Evolutionary conservation across 2,329 filamentous ascomycete species (phyloP), one percentile per base, ranked within the genome.

Genomic region (Scorias spongiosa): DNA sequence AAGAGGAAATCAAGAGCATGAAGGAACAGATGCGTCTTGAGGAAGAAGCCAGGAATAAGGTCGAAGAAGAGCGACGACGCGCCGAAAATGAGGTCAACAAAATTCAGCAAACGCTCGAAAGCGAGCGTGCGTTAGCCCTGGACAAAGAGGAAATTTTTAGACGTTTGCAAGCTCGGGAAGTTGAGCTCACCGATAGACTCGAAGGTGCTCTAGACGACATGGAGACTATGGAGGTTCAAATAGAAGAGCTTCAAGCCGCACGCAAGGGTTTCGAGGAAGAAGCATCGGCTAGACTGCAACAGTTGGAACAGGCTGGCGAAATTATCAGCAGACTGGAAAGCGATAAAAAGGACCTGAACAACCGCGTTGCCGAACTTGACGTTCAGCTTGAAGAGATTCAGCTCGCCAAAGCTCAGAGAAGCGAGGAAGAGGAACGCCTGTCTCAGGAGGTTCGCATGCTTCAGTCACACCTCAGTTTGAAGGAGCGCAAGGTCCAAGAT

Each of bases 131-230:
- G n/a, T 71, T 98, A 37, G 91, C 91, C 1, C 69, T 98, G 5
- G 91, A 99, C 64, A 98, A 98, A 61, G 93, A 99, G 59, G 91
- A 98, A 57, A 98, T 99, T 47, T 98, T 96, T 70, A 93, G 89
- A 59, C 78, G 93, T n/a, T 71, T 98, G 17, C 91, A 95, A 58
- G 69, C 81, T 43, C 82, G 91, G n/a, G 91, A 98, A 63, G 74
- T 79, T 10, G 89, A 98, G 59, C 74, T 99, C 3, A 84, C 81
- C 42, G 93, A 98, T 57, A 95, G 96, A 66, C 74, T 99, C 26
- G 76, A 86, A 32, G 89, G 84, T 34, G 89, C 89, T 28, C 78
- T 96, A 47, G 84, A 93, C 17, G 93, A 99, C 54, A 89, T 96
- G 60, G 89, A 96, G 58, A 80, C 81, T 43, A 74, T 98, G 1